These are phyloP conservation scores for Sicyos edulis DNA, from an alignment of 306 rosid genomes.

Conservation along the genomic window DNA sequence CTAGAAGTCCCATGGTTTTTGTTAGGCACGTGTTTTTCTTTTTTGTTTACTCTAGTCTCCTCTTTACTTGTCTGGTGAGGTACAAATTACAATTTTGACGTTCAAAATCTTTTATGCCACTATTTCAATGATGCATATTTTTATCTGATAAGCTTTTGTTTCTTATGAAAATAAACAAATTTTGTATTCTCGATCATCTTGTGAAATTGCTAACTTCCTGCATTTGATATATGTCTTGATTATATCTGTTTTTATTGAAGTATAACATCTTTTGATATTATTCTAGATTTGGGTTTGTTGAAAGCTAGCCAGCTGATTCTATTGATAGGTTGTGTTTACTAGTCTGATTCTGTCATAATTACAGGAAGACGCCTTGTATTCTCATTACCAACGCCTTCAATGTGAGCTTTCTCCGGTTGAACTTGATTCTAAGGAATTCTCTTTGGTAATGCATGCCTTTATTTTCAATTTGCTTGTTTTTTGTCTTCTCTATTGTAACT, in stretches of 20 bases:
- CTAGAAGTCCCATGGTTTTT: neutral
- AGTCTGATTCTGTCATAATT: too few relatives aligned
- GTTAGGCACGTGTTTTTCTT: neutral
- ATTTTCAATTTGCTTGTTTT: neutral
- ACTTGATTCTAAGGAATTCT: slow-evolving; percentile 50
- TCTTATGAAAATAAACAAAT: neutral
- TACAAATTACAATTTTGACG: neutral
- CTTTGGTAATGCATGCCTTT: slow-evolving; percentile 45
- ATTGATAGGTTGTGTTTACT: too few relatives aligned
- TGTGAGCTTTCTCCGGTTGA: too few relatives aligned
- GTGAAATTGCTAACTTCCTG: neutral
- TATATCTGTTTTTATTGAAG: too few relatives aligned
- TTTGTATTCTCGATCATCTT: neutral
- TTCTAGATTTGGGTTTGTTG: slow-evolving; percentile 15
- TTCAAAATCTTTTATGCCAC: neutral
- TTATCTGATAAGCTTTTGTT: neutral
- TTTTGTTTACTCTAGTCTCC: neutral
- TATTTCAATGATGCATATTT: neutral
- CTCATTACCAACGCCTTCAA: too few relatives aligned
- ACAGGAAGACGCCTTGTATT: too few relatives aligned
- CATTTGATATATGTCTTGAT: neutral
- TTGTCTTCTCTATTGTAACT: too few relatives aligned
- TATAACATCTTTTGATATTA: neutral
- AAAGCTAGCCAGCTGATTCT: slow-evolving; percentile 24
- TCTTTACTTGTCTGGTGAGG: neutral